Percentiles rank a stretch among this genome's conserved stretches.
Conservation (phyloP, 1,284 basidiomycete species). For the Marasmius sp. region DNA sequence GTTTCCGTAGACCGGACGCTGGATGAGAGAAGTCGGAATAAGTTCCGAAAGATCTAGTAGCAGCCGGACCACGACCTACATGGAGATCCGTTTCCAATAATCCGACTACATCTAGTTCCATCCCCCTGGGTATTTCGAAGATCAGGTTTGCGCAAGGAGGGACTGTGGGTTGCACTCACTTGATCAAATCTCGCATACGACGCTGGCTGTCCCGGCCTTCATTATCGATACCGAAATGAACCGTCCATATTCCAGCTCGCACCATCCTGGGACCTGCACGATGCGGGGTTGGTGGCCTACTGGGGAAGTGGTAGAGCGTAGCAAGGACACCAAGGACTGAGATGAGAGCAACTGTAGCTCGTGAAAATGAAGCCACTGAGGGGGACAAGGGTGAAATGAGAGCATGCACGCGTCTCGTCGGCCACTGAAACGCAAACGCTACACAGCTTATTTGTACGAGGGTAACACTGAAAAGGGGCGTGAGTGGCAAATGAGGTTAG, state of each 20-base stretch:
- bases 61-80: conserved; percentile 41
- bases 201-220: conserved; percentile 82
- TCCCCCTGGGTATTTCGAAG: conserved; percentile 47
- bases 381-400: conserved; percentile 10
- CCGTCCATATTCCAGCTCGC: conserved; percentile 91
- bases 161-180: conserved; percentile 33
- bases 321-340: conserved; percentile 51
- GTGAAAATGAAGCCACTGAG: conserved; percentile 23
- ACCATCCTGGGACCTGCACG: conserved; percentile 69
- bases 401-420: conserved; percentile 14
- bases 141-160: background rate
- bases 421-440: conserved; percentile 46
- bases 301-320: conserved; percentile 54
- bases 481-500: conserved; percentile 2
- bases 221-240: conserved; percentile 89
- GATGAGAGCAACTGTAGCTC: conserved; percentile 39
- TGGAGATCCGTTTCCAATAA: conserved; percentile 88
- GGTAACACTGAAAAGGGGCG: conserved; percentile 43
- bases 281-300: conserved; percentile 53
- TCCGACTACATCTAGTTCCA: conserved; percentile 82
- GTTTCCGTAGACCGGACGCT: conserved; percentile 88
- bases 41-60: background rate
- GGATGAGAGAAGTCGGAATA: conserved; percentile 2
- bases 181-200: conserved; percentile 73
- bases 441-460: conserved; percentile 49